Evolutionary conservation across 192 early-diverging fungal species (phyloP).

Genomic region (Umbelopsis sp.): DNA sequence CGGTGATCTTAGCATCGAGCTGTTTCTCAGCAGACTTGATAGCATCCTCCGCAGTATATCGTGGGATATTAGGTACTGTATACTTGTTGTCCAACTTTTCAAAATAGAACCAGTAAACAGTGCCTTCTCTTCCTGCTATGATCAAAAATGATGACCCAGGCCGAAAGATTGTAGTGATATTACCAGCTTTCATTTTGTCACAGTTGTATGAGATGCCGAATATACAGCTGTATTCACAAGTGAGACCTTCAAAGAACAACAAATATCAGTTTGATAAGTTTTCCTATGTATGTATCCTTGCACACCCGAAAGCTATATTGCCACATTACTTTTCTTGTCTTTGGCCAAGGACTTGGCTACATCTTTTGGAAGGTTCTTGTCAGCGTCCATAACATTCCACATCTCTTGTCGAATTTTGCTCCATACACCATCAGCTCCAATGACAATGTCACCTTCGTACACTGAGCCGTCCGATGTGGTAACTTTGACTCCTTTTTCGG

Average conservation of each 20-base stretch:
- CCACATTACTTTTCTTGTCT: neutral
- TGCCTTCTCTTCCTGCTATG: neutral
- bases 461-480: constrained; percentile 26
- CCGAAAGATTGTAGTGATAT: neutral
- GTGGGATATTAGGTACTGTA: neutral
- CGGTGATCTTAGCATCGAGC: neutral
- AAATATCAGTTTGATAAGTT: neutral
- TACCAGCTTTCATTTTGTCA: neutral
- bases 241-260: neutral
- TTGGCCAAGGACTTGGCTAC: neutral
- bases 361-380: too few relatives aligned
- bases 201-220: neutral
- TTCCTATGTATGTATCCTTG: neutral
- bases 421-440: constrained; percentile 41
- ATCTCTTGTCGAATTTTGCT: constrained; percentile 29
- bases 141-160: constrained; percentile 1
- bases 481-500: constrained; percentile 19
- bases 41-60: constrained; percentile 2
- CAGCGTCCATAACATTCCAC: constrained; percentile 4
- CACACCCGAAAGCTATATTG: neutral
- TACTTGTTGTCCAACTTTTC: constrained; percentile 1
- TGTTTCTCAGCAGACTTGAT: neutral
- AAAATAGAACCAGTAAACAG: constrained; percentile 5
- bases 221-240: neutral
- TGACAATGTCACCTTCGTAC: constrained; percentile 33